A percentile compares a stretch with the other conserved stretches of the same genome.
Evolutionary conservation across 2,329 filamentous ascomycete species (phyloP).

Genomic region (Fusarium tupiense): DNA sequence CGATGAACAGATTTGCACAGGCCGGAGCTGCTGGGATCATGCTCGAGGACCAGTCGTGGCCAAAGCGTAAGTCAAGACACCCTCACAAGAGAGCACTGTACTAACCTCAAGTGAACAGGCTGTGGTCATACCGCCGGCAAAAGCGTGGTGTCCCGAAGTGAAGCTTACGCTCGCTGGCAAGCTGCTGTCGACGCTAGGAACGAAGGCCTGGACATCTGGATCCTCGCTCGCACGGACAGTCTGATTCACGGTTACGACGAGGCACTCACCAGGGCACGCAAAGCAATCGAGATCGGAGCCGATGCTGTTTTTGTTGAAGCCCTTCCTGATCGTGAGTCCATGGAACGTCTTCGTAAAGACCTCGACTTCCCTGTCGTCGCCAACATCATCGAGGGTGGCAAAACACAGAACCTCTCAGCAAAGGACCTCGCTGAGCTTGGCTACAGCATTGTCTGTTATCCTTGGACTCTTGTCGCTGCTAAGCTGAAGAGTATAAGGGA

Average conservation of each 20-base stretch:
- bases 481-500: conserved; percentile 53
- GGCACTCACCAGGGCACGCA: conserved; percentile 52
- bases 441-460: conserved; percentile 54
- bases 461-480: conserved; percentile 56
- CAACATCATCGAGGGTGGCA: conserved; percentile 51
- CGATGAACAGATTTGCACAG: conserved; percentile 47
- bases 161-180: conserved; percentile 57
- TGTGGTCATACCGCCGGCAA: conserved; percentile 57
- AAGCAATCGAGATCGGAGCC: conserved; percentile 55
- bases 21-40: conserved; percentile 52
- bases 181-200: conserved; percentile 58
- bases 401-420: conserved; percentile 49
- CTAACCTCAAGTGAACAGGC: conserved; percentile 10
- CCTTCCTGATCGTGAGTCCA: conserved; percentile 54
- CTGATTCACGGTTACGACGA: conserved; percentile 56
- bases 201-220: conserved; percentile 56
- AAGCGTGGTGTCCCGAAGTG: conserved; percentile 54
- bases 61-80: conserved; percentile 51
- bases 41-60: conserved; percentile 61
- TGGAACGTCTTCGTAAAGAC: conserved; percentile 51
- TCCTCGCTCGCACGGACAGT: conserved; percentile 57
- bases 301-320: conserved; percentile 57
- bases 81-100: rapidly evolving
- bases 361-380: conserved; percentile 53
- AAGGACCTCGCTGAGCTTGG: conserved; percentile 50